Evolutionary conservation across 75 land plant genomes (phyloP).

Genomic region (Sequoiadendron giganteum): DNA sequence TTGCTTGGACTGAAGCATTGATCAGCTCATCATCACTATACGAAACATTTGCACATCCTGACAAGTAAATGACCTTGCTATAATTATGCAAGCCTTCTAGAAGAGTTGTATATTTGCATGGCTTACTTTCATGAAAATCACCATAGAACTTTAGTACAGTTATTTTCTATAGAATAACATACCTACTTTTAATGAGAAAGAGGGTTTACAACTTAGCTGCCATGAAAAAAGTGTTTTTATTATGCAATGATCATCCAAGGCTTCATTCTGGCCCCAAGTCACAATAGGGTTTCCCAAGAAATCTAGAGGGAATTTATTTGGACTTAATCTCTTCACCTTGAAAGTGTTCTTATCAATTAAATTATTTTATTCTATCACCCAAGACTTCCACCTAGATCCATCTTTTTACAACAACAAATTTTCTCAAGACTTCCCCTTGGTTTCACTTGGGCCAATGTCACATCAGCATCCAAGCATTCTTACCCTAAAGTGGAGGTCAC

Average conservation of each 20-base stretch:
- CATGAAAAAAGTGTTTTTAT: neutral
- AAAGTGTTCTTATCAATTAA: neutral
- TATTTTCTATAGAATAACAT: neutral
- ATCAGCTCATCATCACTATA: constrained; percentile 39
- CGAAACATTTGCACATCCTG: constrained; percentile 66
- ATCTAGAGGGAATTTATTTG: neutral
- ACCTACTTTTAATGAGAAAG: neutral
- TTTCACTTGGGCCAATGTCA: neutral
- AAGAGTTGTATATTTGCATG: constrained; percentile 81
- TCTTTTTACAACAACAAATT: neutral
- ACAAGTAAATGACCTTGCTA: constrained; percentile 31
- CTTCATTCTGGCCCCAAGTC: neutral
- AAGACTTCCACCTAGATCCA: neutral
- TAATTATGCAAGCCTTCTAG: constrained; percentile 61
- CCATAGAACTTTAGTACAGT: neutral
- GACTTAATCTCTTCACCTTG: neutral
- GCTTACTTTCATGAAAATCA: constrained; percentile 46
- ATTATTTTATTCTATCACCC: neutral
- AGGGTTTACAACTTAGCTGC: neutral
- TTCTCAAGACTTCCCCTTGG: neutral
- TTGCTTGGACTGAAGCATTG: constrained; percentile 52
- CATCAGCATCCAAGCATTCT: neutral
- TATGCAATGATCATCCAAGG: neutral
- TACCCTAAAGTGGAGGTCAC: neutral
- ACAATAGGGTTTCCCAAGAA: neutral